Evolutionary conservation across 2,329 filamentous ascomycete species (phyloP), one percentile per base, ranked within the genome.

Genomic region (Fusarium penzigii): DNA sequence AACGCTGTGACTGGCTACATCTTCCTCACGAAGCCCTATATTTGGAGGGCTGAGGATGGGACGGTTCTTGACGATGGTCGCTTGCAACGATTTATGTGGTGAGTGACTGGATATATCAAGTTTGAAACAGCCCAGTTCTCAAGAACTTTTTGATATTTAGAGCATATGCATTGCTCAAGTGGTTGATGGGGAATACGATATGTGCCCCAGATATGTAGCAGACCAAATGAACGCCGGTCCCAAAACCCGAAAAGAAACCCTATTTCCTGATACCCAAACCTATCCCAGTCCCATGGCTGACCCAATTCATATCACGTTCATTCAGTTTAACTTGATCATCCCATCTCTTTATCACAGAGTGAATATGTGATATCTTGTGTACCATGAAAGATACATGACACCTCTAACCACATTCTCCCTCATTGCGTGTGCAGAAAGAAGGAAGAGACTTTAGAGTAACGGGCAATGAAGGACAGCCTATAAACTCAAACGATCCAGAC

Each of bases 61-160:
- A 71, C 65, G 6, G 42, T 82, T 3, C 74, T 83, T 32, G 82
- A 86, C 42, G 74, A 66, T 0, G 85, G 84, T 4, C 75, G 74
- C 16, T 69, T 84, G 53, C 90, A 94, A 75, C 79, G 90, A 48
- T 95, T 95, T 68, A 89, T 95, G 84, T 95, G 89, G 89, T 92
- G 54, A 46, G 39, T 38, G 29, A 17, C 36, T 8, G n/a, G 29
- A n/a, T 16, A 13, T n/a, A 39, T 9, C 25, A 6, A 12, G 11
- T 9, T 25, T 6, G 6, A 29, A 41, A 20, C 11, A 41, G 41
- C 41, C 29, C 13, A 10, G n/a, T 25, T 20, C 25, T 49, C 25
- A 32, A 45, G 39, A 40, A 38, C 12, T 39, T n/a, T 41, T 17
- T 13, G 17, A 17, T 10, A 42, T 36, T 45, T 48, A 46, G 48